phyloP scores from a whole-genome alignment of 306 rosid genomes.

The Carpinus fangiana region DNA sequence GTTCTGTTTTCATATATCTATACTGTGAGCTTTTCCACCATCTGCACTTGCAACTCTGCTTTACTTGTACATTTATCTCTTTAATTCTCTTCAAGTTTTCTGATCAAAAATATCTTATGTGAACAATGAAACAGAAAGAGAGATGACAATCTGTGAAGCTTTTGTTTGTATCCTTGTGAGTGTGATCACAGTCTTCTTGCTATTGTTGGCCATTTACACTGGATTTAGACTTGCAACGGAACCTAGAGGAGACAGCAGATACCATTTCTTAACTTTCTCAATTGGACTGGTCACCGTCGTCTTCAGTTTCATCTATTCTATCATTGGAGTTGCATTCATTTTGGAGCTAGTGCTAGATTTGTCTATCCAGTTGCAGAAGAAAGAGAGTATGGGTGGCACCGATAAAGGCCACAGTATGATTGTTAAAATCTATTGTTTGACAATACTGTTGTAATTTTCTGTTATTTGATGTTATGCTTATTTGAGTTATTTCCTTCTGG shows the following conservation, averaged over 20 bases:
- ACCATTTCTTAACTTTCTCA: constrained; percentile 32
- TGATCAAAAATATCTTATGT: neutral
- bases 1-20: neutral
- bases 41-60: neutral
- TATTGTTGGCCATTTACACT: constrained; percentile 27
- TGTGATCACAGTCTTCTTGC: constrained; percentile 24
- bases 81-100: constrained; percentile 10
- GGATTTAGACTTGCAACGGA: constrained; percentile 31
- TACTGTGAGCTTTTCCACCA: neutral
- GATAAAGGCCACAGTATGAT: constrained; percentile 4
- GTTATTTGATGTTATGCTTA: neutral
- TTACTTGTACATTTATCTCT: neutral
- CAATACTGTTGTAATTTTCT: neutral
- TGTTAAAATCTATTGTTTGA: constrained; percentile 23
- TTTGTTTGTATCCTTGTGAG: constrained; percentile 18
- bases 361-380: constrained; percentile 13
- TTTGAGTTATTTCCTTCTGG: neutral
- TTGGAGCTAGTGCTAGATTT: constrained; percentile 28
- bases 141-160: constrained; percentile 8
- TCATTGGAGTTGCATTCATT: constrained; percentile 27
- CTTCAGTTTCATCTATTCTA: constrained; percentile 26
- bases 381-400: neutral
- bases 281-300: constrained; percentile 27
- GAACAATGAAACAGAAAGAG: constrained; percentile 15
- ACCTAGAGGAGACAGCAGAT: constrained; percentile 27